Evolutionary conservation across 2,329 filamentous ascomycete species (phyloP), one percentile per base, ranked within the genome.

Genomic region (Pseudogymnoascus destructans): DNA sequence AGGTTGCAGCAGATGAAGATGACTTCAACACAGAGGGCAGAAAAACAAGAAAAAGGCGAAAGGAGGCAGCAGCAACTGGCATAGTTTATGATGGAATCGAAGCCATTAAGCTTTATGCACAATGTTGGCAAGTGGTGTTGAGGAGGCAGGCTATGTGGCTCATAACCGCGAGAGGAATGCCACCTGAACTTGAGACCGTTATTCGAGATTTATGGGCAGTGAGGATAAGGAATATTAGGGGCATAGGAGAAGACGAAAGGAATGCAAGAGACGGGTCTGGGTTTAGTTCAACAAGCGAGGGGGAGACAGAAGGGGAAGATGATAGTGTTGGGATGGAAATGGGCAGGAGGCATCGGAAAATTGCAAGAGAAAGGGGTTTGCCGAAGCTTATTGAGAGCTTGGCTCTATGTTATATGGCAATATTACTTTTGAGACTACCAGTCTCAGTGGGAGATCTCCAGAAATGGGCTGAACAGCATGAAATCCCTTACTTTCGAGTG

Each of bases 201-300:
- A 82, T 95, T 4, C 81, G 84, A 60, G 90, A 95, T 68, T 78
- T 98, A 11, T 98, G 93, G 92, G 78, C 85, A 57, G 73, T 96
- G 38, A 67, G 67, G 55, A 33, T 66, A 7, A 60, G 62, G 23
- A 66, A 42, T 57, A 68, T 66, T 4, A 68, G 66, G 46, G 66
- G 65, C 17, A 65, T 67, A 11, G 66, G 59, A 49, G 67, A 67
- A 49, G 63, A 67, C 54, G 69, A 70, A 27, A 54, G 27, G 6
- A 13, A 17, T 33, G 25, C 21, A 10, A 68, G 27, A 65, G 70
- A 9, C 71, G 69, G 33, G 60, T 68, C 33, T 63, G 72, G 30
- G 69, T 69, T 52, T 69, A 36, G 32, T 35, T 36, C 32, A 36
- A 56, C 54, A 17, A 36, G 32, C 36, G 66, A 42, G 61, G 65